Conservation (phyloP, 495 filamentous ascomycete genomes). For the Poronia punctata region DNA sequence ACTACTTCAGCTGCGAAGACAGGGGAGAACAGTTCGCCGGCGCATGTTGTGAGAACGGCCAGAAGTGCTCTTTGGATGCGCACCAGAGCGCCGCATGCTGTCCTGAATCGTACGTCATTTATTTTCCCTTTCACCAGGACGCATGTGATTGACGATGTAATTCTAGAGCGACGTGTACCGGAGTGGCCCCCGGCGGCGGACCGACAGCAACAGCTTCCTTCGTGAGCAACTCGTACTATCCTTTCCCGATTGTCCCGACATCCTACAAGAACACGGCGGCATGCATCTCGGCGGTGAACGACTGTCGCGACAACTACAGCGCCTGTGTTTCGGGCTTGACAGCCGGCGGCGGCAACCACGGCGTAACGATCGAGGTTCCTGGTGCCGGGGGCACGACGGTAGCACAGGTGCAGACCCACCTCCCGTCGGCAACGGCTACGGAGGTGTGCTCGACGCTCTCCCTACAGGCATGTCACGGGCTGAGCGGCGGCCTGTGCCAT, state of each 20-base stretch:
- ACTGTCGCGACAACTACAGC: slow-evolving; percentile 57
- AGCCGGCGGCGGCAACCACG: slow-evolving; percentile 43
- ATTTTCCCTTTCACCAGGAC: neutral
- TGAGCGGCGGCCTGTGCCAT: slow-evolving; percentile 49
- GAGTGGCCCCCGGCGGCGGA: slow-evolving; percentile 27
- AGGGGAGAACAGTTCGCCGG: slow-evolving; percentile 30
- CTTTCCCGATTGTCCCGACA: slow-evolving; percentile 61
- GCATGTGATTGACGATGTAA: slow-evolving; percentile 5
- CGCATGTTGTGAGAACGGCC: slow-evolving; percentile 40
- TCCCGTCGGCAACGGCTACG: slow-evolving; percentile 43
- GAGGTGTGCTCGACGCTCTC: slow-evolving; percentile 63
- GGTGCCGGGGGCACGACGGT: slow-evolving; percentile 47
- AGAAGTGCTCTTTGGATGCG: slow-evolving; percentile 34
- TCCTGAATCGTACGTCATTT: slow-evolving; percentile 32
- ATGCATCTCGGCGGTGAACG: slow-evolving; percentile 60
- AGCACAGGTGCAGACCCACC: slow-evolving; percentile 29
- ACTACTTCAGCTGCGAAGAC: slow-evolving; percentile 39
- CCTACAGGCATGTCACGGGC: slow-evolving; percentile 50
- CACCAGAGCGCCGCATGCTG: slow-evolving; percentile 40
- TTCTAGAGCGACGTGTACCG: slow-evolving; percentile 38
- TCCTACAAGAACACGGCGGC: slow-evolving; percentile 54
- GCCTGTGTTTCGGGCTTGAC: slow-evolving; percentile 55
- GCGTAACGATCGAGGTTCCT: slow-evolving; percentile 57
- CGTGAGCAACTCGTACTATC: slow-evolving; percentile 52
- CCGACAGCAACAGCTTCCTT: slow-evolving; percentile 36